These are phyloP conservation scores for Geotrichum fermentans DNA, from an alignment of 1,139 yeast genomes.

Conservation along the genomic window DNA sequence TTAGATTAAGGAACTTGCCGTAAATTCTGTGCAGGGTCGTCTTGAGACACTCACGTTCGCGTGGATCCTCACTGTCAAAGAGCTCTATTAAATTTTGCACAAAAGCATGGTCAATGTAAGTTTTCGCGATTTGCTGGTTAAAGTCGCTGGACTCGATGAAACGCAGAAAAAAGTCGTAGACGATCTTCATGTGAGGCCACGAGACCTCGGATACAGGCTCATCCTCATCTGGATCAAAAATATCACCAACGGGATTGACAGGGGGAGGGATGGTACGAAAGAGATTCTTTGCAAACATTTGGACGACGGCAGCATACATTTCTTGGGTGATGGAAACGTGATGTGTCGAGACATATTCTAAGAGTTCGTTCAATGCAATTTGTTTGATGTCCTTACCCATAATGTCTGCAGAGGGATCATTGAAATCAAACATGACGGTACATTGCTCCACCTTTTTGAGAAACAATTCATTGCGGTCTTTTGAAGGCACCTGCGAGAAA, in stretches of 20 bases:
- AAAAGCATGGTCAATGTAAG: constrained; percentile 86
- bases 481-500: constrained; percentile 86
- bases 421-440: constrained; percentile 87
- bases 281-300: constrained; percentile 82
- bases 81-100: constrained; percentile 75
- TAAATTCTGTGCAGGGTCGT: constrained; percentile 93
- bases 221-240: constrained; percentile 97
- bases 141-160: constrained; percentile 95
- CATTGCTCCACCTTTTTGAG: constrained; percentile 91
- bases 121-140: constrained; percentile 88
- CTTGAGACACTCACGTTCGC: constrained; percentile 91
- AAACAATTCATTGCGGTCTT: constrained; percentile 76
- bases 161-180: constrained; percentile 86
- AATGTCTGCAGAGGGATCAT: constrained; percentile 87
- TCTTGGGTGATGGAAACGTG: constrained; percentile 78
- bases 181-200: constrained; percentile 99
- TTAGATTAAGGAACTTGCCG: constrained; percentile 85
- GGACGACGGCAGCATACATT: constrained; percentile 82
- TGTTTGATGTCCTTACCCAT: constrained; percentile 91
- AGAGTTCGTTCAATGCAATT: constrained; percentile 78
- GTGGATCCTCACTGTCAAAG: constrained; percentile 93
- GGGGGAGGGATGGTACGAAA: constrained; percentile 98
- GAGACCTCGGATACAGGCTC: constrained; percentile 95
- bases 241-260: constrained; percentile 92
- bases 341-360: constrained; percentile 80